phyloP scores from a whole-genome alignment of 805 yeast genomes.

The Zygosaccharomyces siamensis region DNA sequence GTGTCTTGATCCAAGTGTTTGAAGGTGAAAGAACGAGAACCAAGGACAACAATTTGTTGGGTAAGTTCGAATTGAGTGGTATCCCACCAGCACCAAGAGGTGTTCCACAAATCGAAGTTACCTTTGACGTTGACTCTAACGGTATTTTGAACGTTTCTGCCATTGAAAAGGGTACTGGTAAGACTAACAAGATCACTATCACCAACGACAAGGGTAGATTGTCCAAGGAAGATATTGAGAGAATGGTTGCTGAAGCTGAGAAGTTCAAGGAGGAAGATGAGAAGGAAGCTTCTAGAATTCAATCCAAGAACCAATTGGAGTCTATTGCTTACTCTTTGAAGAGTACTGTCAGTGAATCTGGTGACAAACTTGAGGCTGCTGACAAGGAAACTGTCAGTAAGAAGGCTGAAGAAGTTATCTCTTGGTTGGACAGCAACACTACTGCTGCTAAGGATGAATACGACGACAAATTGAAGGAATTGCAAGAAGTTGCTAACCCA shows the following conservation, averaged over 20 bases:
- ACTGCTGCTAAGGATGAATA: constrained; percentile 91
- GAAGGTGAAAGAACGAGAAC: constrained; percentile 99
- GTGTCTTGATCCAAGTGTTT: constrained; percentile 96
- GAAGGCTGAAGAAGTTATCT: constrained; percentile 78
- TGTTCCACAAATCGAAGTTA: constrained; percentile 97
- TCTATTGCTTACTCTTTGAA: constrained; percentile 93
- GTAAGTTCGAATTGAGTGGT: constrained; percentile 95
- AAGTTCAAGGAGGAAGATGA: constrained; percentile 97
- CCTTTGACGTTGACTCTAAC: constrained; percentile 94
- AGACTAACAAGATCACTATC: constrained; percentile 92
- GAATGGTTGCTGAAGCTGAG: constrained; percentile 97
- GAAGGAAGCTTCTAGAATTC: constrained; percentile 87
- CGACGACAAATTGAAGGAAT: constrained; percentile 91
- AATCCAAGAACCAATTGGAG: constrained; percentile 93
- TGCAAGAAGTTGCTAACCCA: constrained; percentile 94
- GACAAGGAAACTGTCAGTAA: constrained; percentile 71
- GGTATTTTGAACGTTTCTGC: constrained; percentile 97
- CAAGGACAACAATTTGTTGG: constrained; percentile 93
- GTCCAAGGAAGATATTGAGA: constrained; percentile 95
- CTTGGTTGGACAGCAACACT: constrained; percentile 90
- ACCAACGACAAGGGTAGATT: constrained; percentile 99
- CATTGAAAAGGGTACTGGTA: constrained; percentile 98
- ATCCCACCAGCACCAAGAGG: constrained; percentile 99
- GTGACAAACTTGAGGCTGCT: constrained; percentile 71
- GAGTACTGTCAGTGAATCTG: constrained; percentile 71